phyloP scores from a whole-genome alignment of 2,329 filamentous ascomycete genomes.

The Curvularia sp. region DNA sequence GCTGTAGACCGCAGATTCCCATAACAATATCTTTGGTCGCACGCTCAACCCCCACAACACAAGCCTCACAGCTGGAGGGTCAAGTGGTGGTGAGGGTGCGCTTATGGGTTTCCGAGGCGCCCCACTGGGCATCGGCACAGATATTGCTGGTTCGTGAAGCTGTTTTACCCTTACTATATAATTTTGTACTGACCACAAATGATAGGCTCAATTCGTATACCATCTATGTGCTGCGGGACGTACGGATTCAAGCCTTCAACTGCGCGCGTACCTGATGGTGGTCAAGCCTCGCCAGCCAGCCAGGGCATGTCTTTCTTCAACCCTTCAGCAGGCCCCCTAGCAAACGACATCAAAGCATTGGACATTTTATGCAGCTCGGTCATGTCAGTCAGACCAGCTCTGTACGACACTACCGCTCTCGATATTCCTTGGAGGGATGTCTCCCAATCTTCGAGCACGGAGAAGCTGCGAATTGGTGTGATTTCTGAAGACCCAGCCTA shows the following conservation, averaged over 20 bases:
- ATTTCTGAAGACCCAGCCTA: slow-evolving; percentile 11
- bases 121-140: slow-evolving; percentile 65
- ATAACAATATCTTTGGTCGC: slow-evolving; percentile 69
- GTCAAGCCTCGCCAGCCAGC: slow-evolving; percentile 6
- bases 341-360: slow-evolving; percentile 9
- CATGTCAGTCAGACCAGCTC: slow-evolving; percentile 7
- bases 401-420: slow-evolving; percentile 9
- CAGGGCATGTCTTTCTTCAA: slow-evolving; percentile 9
- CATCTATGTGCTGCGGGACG: slow-evolving; percentile 60
- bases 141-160: slow-evolving; percentile 54
- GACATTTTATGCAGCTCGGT: slow-evolving; percentile 4
- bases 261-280: slow-evolving; percentile 55
- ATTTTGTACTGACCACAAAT: background rate
- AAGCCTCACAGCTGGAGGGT: slow-evolving; percentile 65
- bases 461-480: slow-evolving; percentile 12
- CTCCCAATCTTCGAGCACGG: background rate
- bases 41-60: slow-evolving; percentile 67
- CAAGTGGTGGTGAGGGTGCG: slow-evolving; percentile 69
- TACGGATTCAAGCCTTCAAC: slow-evolving; percentile 61
- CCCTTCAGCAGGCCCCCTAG: slow-evolving; percentile 8
- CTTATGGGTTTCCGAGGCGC: slow-evolving; percentile 65
- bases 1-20: slow-evolving; percentile 55
- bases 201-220: slow-evolving; percentile 54
- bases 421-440: slow-evolving; percentile 11
- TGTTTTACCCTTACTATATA: background rate